Base-by-base conservation (phyloP, 2,329 filamentous ascomycete genomes). In the Apiospora sp. region DNA sequence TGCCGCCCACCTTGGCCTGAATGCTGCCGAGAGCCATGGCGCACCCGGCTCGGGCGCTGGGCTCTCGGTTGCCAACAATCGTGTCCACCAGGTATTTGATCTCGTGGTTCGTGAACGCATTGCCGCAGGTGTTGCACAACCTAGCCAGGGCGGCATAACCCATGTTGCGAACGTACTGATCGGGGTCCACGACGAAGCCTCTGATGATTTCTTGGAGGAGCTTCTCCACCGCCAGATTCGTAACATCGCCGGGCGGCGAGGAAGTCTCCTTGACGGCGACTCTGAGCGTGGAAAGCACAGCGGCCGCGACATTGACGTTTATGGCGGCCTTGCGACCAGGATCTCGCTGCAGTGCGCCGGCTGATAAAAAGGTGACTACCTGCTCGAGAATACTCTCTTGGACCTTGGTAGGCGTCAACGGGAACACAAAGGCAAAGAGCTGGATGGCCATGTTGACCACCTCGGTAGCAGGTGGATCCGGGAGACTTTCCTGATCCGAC, bases 381-480 rank as follows among this genome's bases (percentile, higher is more conserved):
- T 99, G 96, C 81, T 99, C 96, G 13, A 99, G 85, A 68, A 97
- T 94, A 79, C 96, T 98, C 81, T 99, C 96, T 79, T 99, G 96
- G 3, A 99, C 94, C 79, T 96, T 98, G 4, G 94, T 88, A 0
- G 94, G 93, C 67, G 97, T 97, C 13, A 98, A 86, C 3, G 96
- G 95, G 72, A 99, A 92, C 51, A 94, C 93, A 71, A 97, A 94
- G 1, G 95, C 94, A 80, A 99, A 99, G 0, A 98, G 86, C 74
- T 96, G 92, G 72, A 99, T 97, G 0, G 96, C 95, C 79, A 96
- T 91, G 79, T 99, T 98, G 74, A 98, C 94, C 37, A 98, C 95
- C 79, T 98, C 95, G 0, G 96, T 99, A 0, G 94, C 92, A 7
- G 96, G 92, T 12, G 96, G 95, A 75, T 96, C 93, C 22, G 93